phyloP scores from a whole-genome alignment of 2,329 filamentous ascomycete species.

The Scedosporium boydii region DNA sequence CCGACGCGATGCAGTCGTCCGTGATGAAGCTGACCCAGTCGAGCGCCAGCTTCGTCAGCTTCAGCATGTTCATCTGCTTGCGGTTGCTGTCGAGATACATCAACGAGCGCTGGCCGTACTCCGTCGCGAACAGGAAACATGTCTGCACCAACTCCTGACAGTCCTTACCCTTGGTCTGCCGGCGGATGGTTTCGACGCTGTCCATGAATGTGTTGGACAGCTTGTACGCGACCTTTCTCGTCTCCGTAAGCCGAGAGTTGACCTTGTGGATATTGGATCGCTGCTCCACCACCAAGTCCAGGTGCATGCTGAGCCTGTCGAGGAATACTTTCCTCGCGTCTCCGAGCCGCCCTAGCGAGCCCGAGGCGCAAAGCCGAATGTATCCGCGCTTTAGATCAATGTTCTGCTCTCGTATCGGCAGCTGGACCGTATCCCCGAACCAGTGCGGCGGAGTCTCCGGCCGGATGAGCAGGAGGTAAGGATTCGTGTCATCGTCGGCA shows the following conservation, averaged over 20 bases:
- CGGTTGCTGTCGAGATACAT: slow-evolving; percentile 94
- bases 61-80: slow-evolving; percentile 93
- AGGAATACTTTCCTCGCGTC: slow-evolving; percentile 72
- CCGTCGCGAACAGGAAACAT: slow-evolving; percentile 97
- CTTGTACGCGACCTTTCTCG: slow-evolving; percentile 92
- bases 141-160: slow-evolving; percentile 96
- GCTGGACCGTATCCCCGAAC: slow-evolving; percentile 67
- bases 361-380: slow-evolving; percentile 78
- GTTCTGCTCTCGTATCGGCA: slow-evolving; percentile 65
- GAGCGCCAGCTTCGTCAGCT: slow-evolving; percentile 82
- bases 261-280: slow-evolving; percentile 89
- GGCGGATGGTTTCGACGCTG: slow-evolving; percentile 85
- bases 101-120: slow-evolving; percentile 91
- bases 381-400: slow-evolving; percentile 82
- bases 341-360: slow-evolving; percentile 67
- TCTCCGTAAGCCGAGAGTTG: slow-evolving; percentile 82
- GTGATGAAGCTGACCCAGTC: slow-evolving; percentile 99
- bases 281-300: slow-evolving; percentile 85
- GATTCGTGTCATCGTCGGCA: slow-evolving; percentile 65
- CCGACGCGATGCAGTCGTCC: slow-evolving; percentile 88
- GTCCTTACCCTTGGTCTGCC: slow-evolving; percentile 72
- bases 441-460: slow-evolving; percentile 73
- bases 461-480: slow-evolving; percentile 76
- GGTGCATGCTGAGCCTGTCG: slow-evolving; percentile 69
- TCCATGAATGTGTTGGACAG: slow-evolving; percentile 98